phyloP scores from a whole-genome alignment of 805 yeast species.

The Lipomyces lipofer region DNA sequence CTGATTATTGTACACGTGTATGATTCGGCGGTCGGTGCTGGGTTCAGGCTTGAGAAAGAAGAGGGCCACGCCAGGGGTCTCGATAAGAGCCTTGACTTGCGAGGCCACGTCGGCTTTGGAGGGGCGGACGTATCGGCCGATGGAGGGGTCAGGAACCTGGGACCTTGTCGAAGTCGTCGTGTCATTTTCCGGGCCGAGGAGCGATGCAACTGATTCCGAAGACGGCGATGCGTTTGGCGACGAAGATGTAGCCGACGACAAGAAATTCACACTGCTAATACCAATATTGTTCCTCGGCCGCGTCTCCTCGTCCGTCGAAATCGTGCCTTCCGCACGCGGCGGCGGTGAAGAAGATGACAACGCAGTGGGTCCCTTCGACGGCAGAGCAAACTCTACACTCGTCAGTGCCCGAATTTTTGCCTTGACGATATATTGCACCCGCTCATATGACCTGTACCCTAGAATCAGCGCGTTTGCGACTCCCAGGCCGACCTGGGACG shows the following conservation, averaged over 20 bases:
- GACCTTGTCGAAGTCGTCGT: background rate
- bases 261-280: background rate
- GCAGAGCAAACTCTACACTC: background rate
- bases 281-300: constrained; percentile 6
- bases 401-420: constrained; percentile 1
- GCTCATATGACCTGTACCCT: constrained; percentile 26
- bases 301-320: background rate
- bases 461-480: constrained; percentile 25
- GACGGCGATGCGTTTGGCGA: background rate
- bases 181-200: background rate
- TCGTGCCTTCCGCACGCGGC: background rate
- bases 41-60: constrained; percentile 27
- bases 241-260: background rate
- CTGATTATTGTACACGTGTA: constrained; percentile 25
- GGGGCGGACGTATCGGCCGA: background rate
- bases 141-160: no score
- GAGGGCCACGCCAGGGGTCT: constrained; percentile 14
- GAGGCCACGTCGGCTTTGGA: background rate
- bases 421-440: constrained; percentile 16
- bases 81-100: constrained; percentile 4
- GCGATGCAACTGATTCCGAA: background rate
- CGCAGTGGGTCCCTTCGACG: background rate
- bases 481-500: constrained; percentile 28
- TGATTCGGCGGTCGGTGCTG: constrained; percentile 19
- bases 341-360: no score